phyloP scores from a whole-genome alignment of 2,329 filamentous ascomycete genomes.

The Alternaria brassicae region DNA sequence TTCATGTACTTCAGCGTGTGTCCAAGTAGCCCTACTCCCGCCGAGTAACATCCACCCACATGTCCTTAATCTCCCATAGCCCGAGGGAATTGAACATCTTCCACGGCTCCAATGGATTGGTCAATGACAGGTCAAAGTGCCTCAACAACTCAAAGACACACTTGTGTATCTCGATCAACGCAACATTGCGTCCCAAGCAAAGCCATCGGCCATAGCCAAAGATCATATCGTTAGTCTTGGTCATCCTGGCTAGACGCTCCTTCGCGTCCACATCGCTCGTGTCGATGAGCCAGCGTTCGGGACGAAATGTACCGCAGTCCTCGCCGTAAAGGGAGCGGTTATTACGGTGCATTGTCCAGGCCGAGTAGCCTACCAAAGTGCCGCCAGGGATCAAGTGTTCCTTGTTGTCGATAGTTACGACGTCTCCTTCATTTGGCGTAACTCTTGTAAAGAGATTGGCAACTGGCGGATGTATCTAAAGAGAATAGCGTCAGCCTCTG shows the following conservation, averaged over 20 bases:
- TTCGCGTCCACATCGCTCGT: constrained; percentile 26
- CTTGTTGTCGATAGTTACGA: constrained; percentile 35
- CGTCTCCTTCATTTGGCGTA: constrained; percentile 43
- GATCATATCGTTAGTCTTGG: constrained; percentile 43
- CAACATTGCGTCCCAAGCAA: constrained; percentile 46
- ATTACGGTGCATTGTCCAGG: constrained; percentile 43
- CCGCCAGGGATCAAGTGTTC: constrained; percentile 46
- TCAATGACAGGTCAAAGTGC: constrained; percentile 44
- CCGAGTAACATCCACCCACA: constrained; percentile 43
- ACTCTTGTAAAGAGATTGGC: constrained; percentile 43
- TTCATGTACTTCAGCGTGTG: no score
- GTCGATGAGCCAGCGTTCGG: constrained; percentile 58
- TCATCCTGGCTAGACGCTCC: constrained; percentile 41
- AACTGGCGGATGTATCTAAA: constrained; percentile 52
- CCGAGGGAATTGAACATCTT: constrained; percentile 38
- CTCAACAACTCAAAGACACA: constrained; percentile 52
- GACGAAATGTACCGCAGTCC: constrained; percentile 57
- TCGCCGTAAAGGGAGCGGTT: constrained; percentile 41
- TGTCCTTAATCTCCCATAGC: constrained; percentile 40
- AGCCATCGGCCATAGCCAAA: constrained; percentile 49
- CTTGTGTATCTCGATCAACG: constrained; percentile 50
- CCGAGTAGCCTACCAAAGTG: constrained; percentile 45
- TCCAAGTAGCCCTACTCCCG: constrained; percentile 16
- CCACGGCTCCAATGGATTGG: constrained; percentile 42
- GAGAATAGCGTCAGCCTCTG: not conserved